Percentiles rank a stretch among this genome's conserved stretches.
Conservation (phyloP, 495 filamentous ascomycete species). For the Achaetomiella virescens region DNA sequence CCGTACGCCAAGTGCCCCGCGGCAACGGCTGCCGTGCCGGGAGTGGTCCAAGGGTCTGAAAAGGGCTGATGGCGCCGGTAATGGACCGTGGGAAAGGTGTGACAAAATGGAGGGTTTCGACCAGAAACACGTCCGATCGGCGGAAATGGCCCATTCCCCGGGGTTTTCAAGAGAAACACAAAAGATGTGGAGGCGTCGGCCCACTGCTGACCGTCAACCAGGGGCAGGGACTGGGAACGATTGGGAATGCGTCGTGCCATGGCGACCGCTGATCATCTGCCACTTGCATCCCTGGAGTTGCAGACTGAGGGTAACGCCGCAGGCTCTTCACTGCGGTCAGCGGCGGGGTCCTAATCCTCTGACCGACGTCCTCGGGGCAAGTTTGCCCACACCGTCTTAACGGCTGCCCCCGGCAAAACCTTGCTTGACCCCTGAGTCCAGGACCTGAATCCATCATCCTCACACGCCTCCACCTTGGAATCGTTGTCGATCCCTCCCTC, state of each 20-base stretch:
- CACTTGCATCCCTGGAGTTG: not conserved
- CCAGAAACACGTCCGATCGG: not conserved
- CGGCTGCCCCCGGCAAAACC: no score
- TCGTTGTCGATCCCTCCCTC: not conserved
- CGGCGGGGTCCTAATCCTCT: not conserved
- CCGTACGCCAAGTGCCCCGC: not conserved
- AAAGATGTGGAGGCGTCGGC: no score
- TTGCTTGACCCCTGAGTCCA: not conserved
- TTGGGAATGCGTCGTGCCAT: no score
- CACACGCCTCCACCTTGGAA: not conserved
- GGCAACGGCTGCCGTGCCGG: not conserved
- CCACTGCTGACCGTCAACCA: no score
- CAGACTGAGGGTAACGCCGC: slow-evolving; percentile 4
- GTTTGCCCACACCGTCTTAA: not conserved
- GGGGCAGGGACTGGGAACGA: not conserved
- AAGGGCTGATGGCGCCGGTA: no score
- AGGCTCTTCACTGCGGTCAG: slow-evolving; percentile 9
- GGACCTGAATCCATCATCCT: not conserved
- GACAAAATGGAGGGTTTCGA: no score
- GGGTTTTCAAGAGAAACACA: not conserved
- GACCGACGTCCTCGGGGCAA: not conserved
- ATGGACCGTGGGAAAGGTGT: no score
- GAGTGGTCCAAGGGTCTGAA: no score
- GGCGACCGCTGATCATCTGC: not conserved
- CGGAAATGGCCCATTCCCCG: not conserved